Conservation (phyloP, 345 rosid species). For the Salix purpurea region DNA sequence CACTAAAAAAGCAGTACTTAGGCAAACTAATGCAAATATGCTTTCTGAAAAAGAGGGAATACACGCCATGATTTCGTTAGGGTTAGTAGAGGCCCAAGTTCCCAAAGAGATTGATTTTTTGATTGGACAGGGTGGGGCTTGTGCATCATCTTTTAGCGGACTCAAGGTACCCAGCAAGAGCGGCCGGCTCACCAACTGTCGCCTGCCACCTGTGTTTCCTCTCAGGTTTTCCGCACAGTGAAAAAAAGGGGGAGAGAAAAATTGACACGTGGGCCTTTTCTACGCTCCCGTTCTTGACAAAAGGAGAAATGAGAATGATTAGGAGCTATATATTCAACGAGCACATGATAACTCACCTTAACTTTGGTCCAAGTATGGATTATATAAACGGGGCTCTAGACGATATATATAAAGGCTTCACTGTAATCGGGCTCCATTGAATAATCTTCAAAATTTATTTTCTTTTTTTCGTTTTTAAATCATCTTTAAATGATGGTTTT, state of each 20-base stretch:
- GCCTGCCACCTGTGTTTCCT: conserved; percentile 38
- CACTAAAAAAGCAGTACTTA: not conserved
- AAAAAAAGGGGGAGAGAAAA: not conserved
- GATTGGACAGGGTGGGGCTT: conserved; percentile 45
- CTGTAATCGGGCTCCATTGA: conserved; percentile 8
- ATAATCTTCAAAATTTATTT: not conserved
- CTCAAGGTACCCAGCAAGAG: conserved; percentile 36
- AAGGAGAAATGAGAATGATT: conserved; percentile 32
- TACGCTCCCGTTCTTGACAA: conserved; percentile 25
- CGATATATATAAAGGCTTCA: not conserved
- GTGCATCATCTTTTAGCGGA: conserved; percentile 35
- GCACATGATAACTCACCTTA: conserved; percentile 28
- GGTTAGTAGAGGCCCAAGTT: conserved; percentile 73
- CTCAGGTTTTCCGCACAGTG: not conserved
- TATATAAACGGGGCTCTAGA: conserved; percentile 25
- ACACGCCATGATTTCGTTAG: conserved; percentile 28
- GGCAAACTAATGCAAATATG: not conserved
- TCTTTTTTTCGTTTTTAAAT: not conserved
- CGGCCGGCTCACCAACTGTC: conserved; percentile 32
- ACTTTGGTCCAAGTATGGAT: conserved; percentile 14
- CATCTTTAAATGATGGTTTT: conserved; percentile 11
- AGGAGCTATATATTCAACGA: conserved; percentile 41
- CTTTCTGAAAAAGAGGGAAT: conserved; percentile 14
- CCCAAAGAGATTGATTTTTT: conserved; percentile 73
- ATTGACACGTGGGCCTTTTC: conserved; percentile 38